These are phyloP conservation scores for Candida sanyaensis DNA, from an alignment of 1,139 yeast species.

Conservation along the genomic window DNA sequence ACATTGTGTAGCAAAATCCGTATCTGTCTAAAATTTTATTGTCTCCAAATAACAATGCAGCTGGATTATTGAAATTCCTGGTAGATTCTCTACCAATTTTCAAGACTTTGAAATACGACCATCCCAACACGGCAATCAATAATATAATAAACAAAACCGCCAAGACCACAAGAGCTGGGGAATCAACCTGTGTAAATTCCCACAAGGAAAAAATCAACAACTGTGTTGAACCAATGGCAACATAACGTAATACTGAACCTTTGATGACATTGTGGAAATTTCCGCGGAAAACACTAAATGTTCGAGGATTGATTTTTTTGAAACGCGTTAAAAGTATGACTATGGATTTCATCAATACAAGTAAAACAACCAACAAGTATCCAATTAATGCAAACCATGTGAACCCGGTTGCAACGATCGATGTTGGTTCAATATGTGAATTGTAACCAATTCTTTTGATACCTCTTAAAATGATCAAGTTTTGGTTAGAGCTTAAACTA, in stretches of 20 bases:
- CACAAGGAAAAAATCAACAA: slow-evolving; percentile 66
- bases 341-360: slow-evolving; percentile 54
- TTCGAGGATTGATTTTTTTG: slow-evolving; percentile 49
- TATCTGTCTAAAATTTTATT: slow-evolving; percentile 62
- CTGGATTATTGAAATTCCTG: slow-evolving; percentile 62
- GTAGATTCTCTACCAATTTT: slow-evolving; percentile 59
- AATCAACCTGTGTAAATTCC: slow-evolving; percentile 72
- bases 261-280: slow-evolving; percentile 59
- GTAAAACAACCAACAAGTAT: slow-evolving; percentile 46
- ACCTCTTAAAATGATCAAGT: slow-evolving; percentile 68
- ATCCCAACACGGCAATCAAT: slow-evolving; percentile 54
- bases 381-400: slow-evolving; percentile 73
- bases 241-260: slow-evolving; percentile 68
- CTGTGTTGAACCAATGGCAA: slow-evolving; percentile 77
- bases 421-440: slow-evolving; percentile 69
- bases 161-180: slow-evolving; percentile 73
- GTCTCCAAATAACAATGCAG: slow-evolving; percentile 76
- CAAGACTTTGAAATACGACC: slow-evolving; percentile 61
- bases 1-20: slow-evolving; percentile 85
- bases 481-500: slow-evolving; percentile 37
- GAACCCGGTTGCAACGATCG: slow-evolving; percentile 74
- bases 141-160: slow-evolving; percentile 64
- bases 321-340: slow-evolving; percentile 46
- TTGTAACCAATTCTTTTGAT: slow-evolving; percentile 71
- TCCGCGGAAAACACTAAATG: slow-evolving; percentile 50